Conservation (phyloP, 306 rosid species). For the Abrus precatorius region DNA sequence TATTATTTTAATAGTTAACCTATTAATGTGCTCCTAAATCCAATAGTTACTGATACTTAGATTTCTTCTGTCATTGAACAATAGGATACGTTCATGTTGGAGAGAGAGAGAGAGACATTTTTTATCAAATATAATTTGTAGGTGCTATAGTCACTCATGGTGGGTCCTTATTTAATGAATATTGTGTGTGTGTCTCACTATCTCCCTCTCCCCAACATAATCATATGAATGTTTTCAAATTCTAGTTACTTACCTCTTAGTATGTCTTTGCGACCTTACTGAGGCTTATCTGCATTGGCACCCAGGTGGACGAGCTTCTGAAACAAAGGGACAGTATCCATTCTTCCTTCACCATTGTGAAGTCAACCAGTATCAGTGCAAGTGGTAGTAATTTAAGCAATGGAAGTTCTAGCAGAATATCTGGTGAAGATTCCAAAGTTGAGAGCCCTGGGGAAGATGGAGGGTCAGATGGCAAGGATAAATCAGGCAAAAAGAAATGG, state of each 20-base stretch:
- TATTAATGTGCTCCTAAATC: neutral
- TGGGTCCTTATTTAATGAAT: neutral
- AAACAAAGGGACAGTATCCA: constrained; percentile 90
- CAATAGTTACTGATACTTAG: neutral
- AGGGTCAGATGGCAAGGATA: constrained; percentile 88
- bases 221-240: neutral
- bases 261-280: constrained; percentile 4
- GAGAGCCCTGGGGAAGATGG: constrained; percentile 90
- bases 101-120: neutral
- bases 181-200: neutral
- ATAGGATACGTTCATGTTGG: neutral
- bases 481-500: constrained; percentile 93
- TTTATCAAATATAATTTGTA: neutral
- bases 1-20: neutral
- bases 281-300: constrained; percentile 14
- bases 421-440: constrained; percentile 68
- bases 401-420: constrained; percentile 77
- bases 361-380: constrained; percentile 51
- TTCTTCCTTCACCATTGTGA: constrained; percentile 72
- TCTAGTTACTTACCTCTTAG: neutral
- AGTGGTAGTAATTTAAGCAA: constrained; percentile 67
- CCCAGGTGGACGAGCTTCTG: constrained; percentile 97
- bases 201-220: neutral
- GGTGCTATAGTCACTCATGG: neutral
- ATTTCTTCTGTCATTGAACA: neutral